Conservation (phyloP, 169 alveolate genomes). For the Cryptosporidium bovis region DNA sequence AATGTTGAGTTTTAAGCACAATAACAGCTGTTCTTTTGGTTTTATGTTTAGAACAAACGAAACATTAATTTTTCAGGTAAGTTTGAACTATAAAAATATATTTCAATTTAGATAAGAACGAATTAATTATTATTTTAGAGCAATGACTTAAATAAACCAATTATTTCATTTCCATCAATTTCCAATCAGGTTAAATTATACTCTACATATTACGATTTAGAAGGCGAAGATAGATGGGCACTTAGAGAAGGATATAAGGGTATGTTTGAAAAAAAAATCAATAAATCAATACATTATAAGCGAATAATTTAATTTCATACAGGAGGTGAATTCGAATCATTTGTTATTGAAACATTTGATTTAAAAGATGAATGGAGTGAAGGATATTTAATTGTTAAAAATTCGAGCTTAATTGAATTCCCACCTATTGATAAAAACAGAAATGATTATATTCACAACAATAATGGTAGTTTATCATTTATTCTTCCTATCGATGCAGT, state of each 20-base stretch:
- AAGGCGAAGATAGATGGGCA: conserved; percentile 27
- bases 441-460: neutral
- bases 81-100: neutral
- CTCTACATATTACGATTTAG: neutral
- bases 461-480: conserved; percentile 3
- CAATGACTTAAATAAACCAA: conserved; percentile 30
- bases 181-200: conserved; percentile 3
- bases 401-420: too few species aligned
- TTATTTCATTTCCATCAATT: conserved; percentile 21
- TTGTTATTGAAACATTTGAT: too few species aligned
- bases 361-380: too few species aligned
- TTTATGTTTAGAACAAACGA: conserved; percentile 36
- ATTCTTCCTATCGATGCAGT: neutral
- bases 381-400: too few species aligned
- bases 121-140: conserved; percentile 20
- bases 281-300: neutral
- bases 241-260: conserved; percentile 38
- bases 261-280: conserved; percentile 1
- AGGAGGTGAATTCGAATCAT: neutral
- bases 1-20: conserved; percentile 15
- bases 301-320: neutral
- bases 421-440: neutral
- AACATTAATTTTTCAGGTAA: conserved; percentile 49
- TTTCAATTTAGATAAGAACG: neutral
- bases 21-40: conserved; percentile 28